These are phyloP conservation scores for Amoebophrya sp. DNA, from an alignment of 169 alveolate genomes.

Conservation along the genomic window DNA sequence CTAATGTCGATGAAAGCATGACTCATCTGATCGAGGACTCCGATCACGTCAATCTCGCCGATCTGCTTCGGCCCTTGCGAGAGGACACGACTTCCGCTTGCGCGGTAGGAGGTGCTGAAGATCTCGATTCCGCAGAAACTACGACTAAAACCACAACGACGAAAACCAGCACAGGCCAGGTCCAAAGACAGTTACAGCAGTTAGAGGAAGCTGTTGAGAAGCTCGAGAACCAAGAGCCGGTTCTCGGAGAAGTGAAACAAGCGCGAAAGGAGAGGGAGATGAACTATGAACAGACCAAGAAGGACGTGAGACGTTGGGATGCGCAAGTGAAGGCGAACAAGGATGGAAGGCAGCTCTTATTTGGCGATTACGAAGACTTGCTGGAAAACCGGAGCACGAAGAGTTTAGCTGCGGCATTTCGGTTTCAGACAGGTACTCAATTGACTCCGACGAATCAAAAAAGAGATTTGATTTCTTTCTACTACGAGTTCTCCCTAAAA, in stretches of 20 bases:
- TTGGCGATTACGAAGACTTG: not conserved
- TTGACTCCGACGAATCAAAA: too few species aligned
- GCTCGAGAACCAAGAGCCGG: not conserved
- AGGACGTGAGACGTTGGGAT: not conserved
- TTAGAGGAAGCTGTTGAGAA: not conserved
- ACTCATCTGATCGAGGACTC: not conserved
- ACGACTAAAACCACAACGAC: too few species aligned
- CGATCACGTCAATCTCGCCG: not conserved
- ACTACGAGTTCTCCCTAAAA: too few species aligned
- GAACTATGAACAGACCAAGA: not conserved
- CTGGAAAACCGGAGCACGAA: not conserved
- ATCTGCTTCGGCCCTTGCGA: not conserved
- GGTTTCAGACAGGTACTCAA: slow-evolving; percentile 12
- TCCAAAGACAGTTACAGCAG: not conserved
- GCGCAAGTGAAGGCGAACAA: not conserved
- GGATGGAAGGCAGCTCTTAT: not conserved
- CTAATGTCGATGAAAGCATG: not conserved
- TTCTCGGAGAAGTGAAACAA: not conserved
- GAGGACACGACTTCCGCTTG: too few species aligned
- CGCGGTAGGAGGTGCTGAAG: not conserved
- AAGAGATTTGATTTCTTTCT: too few species aligned
- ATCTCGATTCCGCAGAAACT: too few species aligned
- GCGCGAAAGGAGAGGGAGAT: not conserved
- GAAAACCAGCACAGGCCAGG: not conserved
- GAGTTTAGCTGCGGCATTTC: not conserved